phyloP scores from a whole-genome alignment of 345 rosid genomes.

The Brassica cretica region DNA sequence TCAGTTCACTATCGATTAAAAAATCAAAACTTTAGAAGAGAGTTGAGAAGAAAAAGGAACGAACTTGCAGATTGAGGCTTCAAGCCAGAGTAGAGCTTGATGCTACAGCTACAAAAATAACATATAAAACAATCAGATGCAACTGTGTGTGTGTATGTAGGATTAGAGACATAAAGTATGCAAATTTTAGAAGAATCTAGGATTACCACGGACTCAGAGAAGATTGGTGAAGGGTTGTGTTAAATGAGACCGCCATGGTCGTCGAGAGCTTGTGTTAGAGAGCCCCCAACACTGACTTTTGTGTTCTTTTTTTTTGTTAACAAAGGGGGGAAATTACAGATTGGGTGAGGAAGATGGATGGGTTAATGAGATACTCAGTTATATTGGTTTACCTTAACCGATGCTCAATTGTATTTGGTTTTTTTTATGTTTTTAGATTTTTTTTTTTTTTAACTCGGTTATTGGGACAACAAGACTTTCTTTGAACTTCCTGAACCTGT shows the following conservation, averaged over 20 bases:
- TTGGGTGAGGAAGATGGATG: constrained; percentile 27
- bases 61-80: constrained; percentile 68
- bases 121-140: constrained; percentile 16
- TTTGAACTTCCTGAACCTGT: too few species aligned
- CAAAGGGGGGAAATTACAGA: constrained; percentile 13
- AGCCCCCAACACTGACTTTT: not conserved
- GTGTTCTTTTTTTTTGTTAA: not conserved
- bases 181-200: constrained; percentile 7
- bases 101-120: constrained; percentile 54
- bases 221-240: constrained; percentile 51
- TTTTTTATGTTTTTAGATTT: too few species aligned
- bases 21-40: not conserved
- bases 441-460: not conserved
- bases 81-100: constrained; percentile 70
- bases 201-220: constrained; percentile 62
- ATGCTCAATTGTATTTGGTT: not conserved
- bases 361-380: constrained; percentile 20
- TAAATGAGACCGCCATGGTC: constrained; percentile 61
- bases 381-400: constrained; percentile 23
- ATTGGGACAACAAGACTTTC: not conserved
- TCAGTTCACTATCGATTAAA: constrained; percentile 14
- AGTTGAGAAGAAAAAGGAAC: constrained; percentile 33
- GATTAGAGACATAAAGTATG: not conserved
- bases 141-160: not conserved
- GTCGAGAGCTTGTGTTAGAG: constrained; percentile 27